phyloP scores from a whole-genome alignment of 306 rosid species.

The Sindora glabra region DNA sequence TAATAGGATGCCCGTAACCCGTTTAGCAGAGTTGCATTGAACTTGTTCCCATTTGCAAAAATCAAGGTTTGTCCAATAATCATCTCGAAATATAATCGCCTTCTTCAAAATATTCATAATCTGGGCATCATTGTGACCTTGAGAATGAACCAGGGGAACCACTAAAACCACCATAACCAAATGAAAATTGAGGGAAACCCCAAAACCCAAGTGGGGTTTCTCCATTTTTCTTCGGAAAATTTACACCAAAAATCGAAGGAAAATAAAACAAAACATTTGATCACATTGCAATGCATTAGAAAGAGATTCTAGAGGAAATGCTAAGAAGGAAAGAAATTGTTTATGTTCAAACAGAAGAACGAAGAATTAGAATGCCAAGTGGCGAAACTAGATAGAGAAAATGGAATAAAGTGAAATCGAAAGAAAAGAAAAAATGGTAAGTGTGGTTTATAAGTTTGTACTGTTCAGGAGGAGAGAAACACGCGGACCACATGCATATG shows the following conservation, averaged over 20 bases:
- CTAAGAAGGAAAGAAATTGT: no score
- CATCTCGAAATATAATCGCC: slow-evolving; percentile 17
- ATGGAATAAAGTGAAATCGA: no score
- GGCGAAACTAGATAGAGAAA: no score
- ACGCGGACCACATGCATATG: no score
- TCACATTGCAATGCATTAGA: no score
- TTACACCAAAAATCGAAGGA: neutral
- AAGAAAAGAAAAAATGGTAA: no score
- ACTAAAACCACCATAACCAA: neutral
- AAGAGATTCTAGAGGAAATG: no score
- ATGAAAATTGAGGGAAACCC: neutral
- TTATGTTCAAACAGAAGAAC: no score
- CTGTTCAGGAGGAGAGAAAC: no score
- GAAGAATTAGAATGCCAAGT: no score
- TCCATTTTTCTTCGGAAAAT: slow-evolving; percentile 12
- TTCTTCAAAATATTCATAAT: slow-evolving; percentile 38
- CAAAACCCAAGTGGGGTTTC: slow-evolving; percentile 24
- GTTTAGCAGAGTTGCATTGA: slow-evolving; percentile 20
- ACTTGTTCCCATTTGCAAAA: slow-evolving; percentile 45
- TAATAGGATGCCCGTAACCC: slow-evolving; percentile 40
- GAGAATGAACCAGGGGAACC: neutral
- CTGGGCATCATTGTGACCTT: slow-evolving; percentile 39
- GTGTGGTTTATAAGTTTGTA: no score
- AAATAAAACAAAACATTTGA: no score
- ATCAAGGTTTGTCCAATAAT: slow-evolving; percentile 45